Base-by-base conservation (phyloP, 2,329 filamentous ascomycete genomes). In the Seiridium unicorne region DNA sequence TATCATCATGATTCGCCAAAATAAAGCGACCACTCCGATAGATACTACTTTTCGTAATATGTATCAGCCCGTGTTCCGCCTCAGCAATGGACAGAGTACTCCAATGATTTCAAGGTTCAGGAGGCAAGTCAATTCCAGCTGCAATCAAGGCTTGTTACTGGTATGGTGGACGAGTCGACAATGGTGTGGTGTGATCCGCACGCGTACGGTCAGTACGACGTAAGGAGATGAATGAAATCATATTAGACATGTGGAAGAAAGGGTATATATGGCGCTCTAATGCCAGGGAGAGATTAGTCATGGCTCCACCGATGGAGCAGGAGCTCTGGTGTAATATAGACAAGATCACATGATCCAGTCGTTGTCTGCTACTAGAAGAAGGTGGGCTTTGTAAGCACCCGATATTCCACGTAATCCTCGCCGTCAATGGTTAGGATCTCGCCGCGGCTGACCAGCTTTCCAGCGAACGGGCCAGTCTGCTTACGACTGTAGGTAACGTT, bases 331-430 rank as follows among this genome's bases (percentile, higher is more conserved):
- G 18, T 26, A 26, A 26, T 26, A 26, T 26, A 26, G 18, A 26
- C 44, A 35, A 34, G 31, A 31, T 51, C 10, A 11, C 47, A 31
- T 40, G 11, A 54, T 38, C 32, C 51, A 11, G 53, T n/a, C 11
- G 44, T 13, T 46, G 44, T 26, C 2, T 26, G 18, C 18, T 26
- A 26, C 18, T 70, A 86, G 63, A 86, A 88, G 66, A 88, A 88
- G 0, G 79, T 82, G 0, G 85, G 84, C 72, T 87, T 88, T 1
- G 83, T 87, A 34, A 89, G 78, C 1, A 89, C 84, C 2, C 86
- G 81, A 64, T 89, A 89, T 69, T 89, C 86, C 40, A 89, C 85
- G 62, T 86, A 89, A 63, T 89, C 86, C 68, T 89, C 86, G 31
- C 85, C 86, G 61, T 89, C 85, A 61, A 89, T 89, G 53, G 76